Base-by-base conservation (phyloP, 805 yeast species). In the baker's yeast (Saccharomyces cerevisiae) region DNA sequence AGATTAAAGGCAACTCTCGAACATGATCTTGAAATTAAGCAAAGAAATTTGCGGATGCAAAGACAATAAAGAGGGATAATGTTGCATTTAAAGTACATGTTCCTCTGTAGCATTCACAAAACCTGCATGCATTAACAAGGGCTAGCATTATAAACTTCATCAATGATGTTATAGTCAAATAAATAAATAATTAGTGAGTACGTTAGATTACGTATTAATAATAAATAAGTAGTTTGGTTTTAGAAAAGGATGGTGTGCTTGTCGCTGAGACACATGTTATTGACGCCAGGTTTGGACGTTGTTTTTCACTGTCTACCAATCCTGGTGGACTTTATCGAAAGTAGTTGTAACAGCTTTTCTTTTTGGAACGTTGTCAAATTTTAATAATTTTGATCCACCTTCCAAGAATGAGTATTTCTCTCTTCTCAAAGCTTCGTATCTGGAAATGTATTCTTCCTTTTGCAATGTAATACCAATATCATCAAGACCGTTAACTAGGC, bases 381-480 rank as follows among this genome's bases (percentile, higher is more conserved):
- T 77, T 50, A 85, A 72, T 56, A 84, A 74, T 58, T 79, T 79
- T 26, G 92, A 80, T 47, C 96, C 96, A 59, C 94, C 90, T 76
- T 91, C 97, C 69, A 91, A 81, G 83, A 95, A 94, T 9, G 97
- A 89, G 70, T 87, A 94, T 69, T 77, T 83, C 51, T 79, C 83
- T 68, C 79, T 83, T 79, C 99, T 87, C 59, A 74, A 73, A 24
- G 74, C 80, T 76, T 94, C 99, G 66, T 83, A 94, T 62, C 82
- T 78, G 52, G 70, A 55, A 63, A 94, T 94, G 71, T 64, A 82
- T 52, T 81, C 81, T 73, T 89, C 97, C 74, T 90, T 89, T 73
- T 90, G 92, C 64, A 94, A 75, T 51, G 99, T 94, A 66, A 94
- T 80, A 47, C 97, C 97, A 73, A 94, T 94, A 70, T 94, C 99